Evolutionary conservation across 495 filamentous ascomycete genomes (phyloP).

Genomic region (Aspergillus steynii): DNA sequence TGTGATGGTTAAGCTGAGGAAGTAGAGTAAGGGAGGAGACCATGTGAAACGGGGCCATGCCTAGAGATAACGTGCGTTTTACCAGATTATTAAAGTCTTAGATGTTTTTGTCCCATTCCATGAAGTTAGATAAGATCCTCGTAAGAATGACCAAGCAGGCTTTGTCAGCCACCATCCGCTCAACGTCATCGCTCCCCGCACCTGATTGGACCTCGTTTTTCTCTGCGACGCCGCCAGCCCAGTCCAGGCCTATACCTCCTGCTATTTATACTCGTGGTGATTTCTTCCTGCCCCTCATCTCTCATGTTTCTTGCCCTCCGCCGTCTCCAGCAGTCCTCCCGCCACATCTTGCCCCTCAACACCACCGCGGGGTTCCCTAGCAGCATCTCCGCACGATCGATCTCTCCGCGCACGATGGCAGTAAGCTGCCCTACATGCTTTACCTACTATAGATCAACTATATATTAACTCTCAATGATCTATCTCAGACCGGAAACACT

Average conservation of each 20-base stretch:
- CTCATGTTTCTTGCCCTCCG: conserved; percentile 34
- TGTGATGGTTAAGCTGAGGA: conserved; percentile 78
- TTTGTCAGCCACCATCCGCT: neutral
- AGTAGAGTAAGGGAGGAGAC: conserved; percentile 26
- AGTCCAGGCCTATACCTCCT: neutral
- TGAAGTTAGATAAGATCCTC: too few species aligned
- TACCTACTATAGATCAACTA: neutral
- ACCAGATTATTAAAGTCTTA: neutral
- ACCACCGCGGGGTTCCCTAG: conserved; percentile 17
- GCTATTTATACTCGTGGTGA: neutral
- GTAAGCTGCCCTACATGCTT: conserved; percentile 24
- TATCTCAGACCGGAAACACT: conserved; percentile 33
- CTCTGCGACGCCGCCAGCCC: neutral
- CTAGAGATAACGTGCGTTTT: conserved; percentile 3
- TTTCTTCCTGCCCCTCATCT: neutral
- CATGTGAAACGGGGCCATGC: neutral
- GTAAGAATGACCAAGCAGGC: neutral
- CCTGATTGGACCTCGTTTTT: too few species aligned
- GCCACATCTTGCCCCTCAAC: conserved; percentile 21
- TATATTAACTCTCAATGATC: neutral
- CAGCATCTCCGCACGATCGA: conserved; percentile 25
- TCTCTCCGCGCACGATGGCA: conserved; percentile 38
- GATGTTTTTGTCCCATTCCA: neutral
- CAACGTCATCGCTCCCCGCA: neutral
- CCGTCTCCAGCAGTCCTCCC: conserved; percentile 24